Evolutionary conservation across 306 rosid genomes (phyloP).

Genomic region (Clitoria ternatea): DNA sequence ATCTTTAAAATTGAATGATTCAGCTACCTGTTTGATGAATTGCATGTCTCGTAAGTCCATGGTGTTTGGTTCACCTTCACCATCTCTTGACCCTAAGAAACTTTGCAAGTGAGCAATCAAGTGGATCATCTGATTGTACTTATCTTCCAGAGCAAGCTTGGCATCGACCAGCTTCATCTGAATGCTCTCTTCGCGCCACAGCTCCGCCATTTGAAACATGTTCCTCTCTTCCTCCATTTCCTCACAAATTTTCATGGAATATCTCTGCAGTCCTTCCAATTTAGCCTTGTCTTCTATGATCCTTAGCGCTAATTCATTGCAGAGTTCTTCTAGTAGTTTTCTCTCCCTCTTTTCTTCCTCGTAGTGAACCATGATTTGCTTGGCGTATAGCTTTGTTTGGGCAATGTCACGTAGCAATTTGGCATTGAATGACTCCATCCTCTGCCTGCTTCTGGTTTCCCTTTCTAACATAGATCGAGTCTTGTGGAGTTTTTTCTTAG

Average conservation of each 20-base stretch:
- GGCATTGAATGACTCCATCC: conserved; percentile 33
- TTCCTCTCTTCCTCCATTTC: conserved; percentile 61
- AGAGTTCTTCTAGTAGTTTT: conserved; percentile 42
- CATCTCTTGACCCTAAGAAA: conserved; percentile 36
- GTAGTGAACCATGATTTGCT: conserved; percentile 25
- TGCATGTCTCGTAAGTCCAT: conserved; percentile 33
- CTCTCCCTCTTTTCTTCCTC: conserved; percentile 41
- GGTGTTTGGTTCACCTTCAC: conserved; percentile 20
- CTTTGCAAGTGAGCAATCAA: conserved; percentile 40
- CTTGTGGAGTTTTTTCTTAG: conserved; percentile 25
- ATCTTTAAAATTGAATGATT: conserved; percentile 30
- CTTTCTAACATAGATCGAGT: not conserved
- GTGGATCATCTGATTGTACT: conserved; percentile 45
- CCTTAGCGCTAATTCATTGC: conserved; percentile 37
- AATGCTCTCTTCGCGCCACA: conserved; percentile 66
- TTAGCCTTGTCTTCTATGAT: conserved; percentile 39
- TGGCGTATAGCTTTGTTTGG: conserved; percentile 28
- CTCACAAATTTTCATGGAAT: conserved; percentile 28
- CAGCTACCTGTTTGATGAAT: conserved; percentile 30
- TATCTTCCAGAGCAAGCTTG: conserved; percentile 50
- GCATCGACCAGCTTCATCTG: conserved; percentile 70
- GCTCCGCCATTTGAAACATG: conserved; percentile 53
- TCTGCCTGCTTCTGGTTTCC: conserved; percentile 42
- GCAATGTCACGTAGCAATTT: conserved; percentile 40
- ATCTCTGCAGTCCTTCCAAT: conserved; percentile 36